Conservation (phyloP, 257 asterid species). For the Rauvolfia tetraphylla region DNA sequence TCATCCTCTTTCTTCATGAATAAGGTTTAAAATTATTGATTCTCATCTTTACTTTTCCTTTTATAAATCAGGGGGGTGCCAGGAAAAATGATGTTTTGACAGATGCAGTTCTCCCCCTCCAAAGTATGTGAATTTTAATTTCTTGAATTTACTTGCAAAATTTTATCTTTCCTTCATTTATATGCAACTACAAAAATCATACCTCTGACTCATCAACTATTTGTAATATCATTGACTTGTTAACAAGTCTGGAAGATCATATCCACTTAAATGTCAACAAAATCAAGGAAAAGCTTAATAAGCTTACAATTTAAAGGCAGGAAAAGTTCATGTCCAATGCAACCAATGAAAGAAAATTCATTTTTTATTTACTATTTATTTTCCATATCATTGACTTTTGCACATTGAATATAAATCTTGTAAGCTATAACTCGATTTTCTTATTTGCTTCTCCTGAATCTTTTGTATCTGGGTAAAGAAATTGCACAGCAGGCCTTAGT, state of each 20-base stretch:
- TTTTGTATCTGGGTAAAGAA: not conserved
- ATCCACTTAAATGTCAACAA: not conserved
- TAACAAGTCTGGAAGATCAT: not conserved
- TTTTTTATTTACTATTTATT: not conserved
- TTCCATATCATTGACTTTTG: not conserved
- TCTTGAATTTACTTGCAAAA: not conserved
- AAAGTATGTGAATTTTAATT: slow-evolving; percentile 10
- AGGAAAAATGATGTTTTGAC: slow-evolving; percentile 25
- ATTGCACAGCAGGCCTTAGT: not conserved
- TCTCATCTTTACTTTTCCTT: slow-evolving; percentile 6
- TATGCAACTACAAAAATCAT: not conserved
- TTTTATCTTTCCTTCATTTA: not conserved
- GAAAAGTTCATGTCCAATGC: not conserved
- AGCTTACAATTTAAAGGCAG: not conserved
- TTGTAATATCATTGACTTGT: not conserved
- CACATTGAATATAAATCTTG: not conserved
- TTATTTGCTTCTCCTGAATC: not conserved
- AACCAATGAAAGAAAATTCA: not conserved
- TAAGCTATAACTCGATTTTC: not conserved
- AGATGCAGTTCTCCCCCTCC: slow-evolving; percentile 29
- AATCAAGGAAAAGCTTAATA: not conserved
- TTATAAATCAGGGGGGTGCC: slow-evolving; percentile 41
- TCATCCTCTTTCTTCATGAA: not conserved
- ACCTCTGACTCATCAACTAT: not conserved
- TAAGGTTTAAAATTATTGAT: not conserved